Evolutionary conservation across 1,284 basidiomycete species (phyloP), one percentile per base, ranked within the genome.

Genomic region (Trichosporon asahii): DNA sequence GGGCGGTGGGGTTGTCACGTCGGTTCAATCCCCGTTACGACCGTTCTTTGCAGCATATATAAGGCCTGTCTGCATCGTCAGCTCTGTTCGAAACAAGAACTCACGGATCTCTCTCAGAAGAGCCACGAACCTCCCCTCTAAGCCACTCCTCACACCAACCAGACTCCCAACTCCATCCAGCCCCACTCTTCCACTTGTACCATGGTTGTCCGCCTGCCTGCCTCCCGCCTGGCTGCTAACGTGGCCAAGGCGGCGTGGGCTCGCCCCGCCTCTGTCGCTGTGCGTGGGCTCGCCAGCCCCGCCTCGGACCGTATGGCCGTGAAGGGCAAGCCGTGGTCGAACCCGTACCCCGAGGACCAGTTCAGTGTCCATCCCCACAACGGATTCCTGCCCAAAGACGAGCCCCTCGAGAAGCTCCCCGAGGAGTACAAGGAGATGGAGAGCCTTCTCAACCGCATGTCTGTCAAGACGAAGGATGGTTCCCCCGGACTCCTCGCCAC

Each of bases 391-490:
- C 72, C 72, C 37, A 31, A 29, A 27, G 23, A 69, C 35, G 72
- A 73, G 66, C 72, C 72, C 7, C 69, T 73, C 21, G 66, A 65
- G 8, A 27, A 2, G 8, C 68, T 73, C 6, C 72, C 72, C 23
- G n/a, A 55, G 46, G 72, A 73, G 72, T 73, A 73, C 68, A 63
- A 67, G 64, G 70, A 23, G 21, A 71, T 73, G 69, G 72, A 73
- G 55, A 66, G 49, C 15, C 68, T 73, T 1, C 72, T 73, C 37
- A 68, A 73, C 27, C 66, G 68, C 70, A 73, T 73, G 72, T 68
- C 66, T 15, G 60, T 73, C n/a, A 37, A 69, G 37, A 61, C 40
- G 57, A 63, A 57, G 46, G 70, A 73, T 53, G 72, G 72, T 21
- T 27, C 37, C 12, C n/a, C 27, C 4, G 72, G 72, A 18, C 68